These are phyloP conservation scores for Hansenula lynferdii DNA, from an alignment of 1,139 yeast species.

Conservation along the genomic window DNA sequence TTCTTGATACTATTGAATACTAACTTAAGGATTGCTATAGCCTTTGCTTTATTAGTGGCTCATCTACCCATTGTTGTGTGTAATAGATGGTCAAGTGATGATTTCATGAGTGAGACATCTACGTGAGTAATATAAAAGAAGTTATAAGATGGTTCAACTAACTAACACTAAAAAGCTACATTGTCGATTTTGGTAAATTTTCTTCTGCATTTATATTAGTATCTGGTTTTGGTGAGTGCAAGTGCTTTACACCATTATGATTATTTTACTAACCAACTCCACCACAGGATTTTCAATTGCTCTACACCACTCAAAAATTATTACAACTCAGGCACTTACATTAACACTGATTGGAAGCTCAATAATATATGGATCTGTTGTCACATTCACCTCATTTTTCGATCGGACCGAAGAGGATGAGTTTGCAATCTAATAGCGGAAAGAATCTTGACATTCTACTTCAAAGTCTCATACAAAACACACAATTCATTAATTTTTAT, in stretches of 20 bases:
- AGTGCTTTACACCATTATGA: no score
- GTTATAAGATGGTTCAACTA: no score
- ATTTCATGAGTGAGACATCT: slow-evolving; percentile 42
- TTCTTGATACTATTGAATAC: not conserved
- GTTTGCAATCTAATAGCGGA: slow-evolving; percentile 5
- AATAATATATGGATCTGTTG: slow-evolving; percentile 68
- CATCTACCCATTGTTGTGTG: slow-evolving; percentile 65
- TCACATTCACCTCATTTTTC: slow-evolving; percentile 67
- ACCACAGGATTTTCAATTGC: slow-evolving; percentile 50
- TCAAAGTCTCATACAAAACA: no score
- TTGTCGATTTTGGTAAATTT: slow-evolving; percentile 64
- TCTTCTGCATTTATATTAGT: slow-evolving; percentile 61
- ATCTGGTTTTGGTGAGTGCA: slow-evolving; percentile 47
- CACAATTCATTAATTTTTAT: no score
- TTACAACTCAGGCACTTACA: slow-evolving; percentile 52
- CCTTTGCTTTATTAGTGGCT: slow-evolving; percentile 40
- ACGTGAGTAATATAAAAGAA: slow-evolving; percentile 25
- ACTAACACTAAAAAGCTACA: slow-evolving; percentile 23
- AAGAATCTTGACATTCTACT: not conserved
- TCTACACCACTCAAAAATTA: slow-evolving; percentile 57
- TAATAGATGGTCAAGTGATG: slow-evolving; percentile 36
- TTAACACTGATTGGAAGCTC: slow-evolving; percentile 69
- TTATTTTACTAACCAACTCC: no score
- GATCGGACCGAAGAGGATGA: slow-evolving; percentile 47
- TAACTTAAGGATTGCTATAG: no score